Evolutionary conservation across 2,329 filamentous ascomycete species (phyloP).

Genomic region (Orbilia quercus): DNA sequence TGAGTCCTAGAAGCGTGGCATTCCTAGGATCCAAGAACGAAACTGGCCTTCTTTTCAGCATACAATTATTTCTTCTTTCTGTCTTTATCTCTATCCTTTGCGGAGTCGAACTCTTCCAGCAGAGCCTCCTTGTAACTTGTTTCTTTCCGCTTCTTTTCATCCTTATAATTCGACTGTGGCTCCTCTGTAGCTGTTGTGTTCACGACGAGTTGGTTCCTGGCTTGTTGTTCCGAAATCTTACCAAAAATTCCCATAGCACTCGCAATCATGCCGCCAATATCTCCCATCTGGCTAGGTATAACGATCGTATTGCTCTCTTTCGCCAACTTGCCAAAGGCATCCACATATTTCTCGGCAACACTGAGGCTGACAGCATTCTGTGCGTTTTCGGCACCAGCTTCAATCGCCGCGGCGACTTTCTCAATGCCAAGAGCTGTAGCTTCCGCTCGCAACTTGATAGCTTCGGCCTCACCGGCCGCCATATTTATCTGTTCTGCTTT

Average conservation of each 20-base stretch:
- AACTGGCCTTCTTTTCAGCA: not conserved
- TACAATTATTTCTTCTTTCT: slow-evolving; percentile 48
- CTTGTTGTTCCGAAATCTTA: slow-evolving; percentile 85
- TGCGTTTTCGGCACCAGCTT: slow-evolving; percentile 77
- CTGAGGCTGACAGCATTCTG: slow-evolving; percentile 85
- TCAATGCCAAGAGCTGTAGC: slow-evolving; percentile 91
- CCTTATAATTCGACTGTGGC: slow-evolving; percentile 62
- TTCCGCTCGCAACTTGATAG: slow-evolving; percentile 83
- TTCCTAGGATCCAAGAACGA: too few species aligned
- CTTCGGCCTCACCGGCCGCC: slow-evolving; percentile 91
- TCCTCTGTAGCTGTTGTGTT: slow-evolving; percentile 69
- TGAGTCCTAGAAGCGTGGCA: too few species aligned
- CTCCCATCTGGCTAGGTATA: slow-evolving; percentile 95
- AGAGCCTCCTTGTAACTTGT: slow-evolving; percentile 58
- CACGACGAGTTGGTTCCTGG: slow-evolving; percentile 65
- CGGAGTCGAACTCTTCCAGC: slow-evolving; percentile 57
- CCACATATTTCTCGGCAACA: slow-evolving; percentile 97
- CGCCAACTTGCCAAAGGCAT: slow-evolving; percentile 89
- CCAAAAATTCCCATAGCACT: slow-evolving; percentile 95
- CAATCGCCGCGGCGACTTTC: slow-evolving; percentile 80
- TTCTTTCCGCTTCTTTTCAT: slow-evolving; percentile 55
- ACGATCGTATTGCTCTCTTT: slow-evolving; percentile 96
- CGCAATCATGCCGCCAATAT: slow-evolving; percentile 96
- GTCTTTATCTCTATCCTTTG: slow-evolving; percentile 56
- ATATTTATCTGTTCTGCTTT: slow-evolving; percentile 91